Conservation (phyloP, 1,139 yeast species). For the Taphrina pruni region DNA sequence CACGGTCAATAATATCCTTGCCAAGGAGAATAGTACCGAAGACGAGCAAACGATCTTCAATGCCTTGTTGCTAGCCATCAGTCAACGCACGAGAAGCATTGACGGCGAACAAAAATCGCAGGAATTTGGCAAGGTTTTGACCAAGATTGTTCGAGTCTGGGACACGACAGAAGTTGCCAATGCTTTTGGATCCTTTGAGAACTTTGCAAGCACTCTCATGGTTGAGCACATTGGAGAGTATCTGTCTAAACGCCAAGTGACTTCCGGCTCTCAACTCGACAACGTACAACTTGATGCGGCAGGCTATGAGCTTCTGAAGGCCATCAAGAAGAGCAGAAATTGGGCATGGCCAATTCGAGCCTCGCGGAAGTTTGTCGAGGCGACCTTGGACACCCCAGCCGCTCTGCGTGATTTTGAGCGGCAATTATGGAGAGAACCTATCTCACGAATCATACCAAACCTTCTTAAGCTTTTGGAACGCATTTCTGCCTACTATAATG, state of each 20-base stretch:
- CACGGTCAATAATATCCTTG: constrained; percentile 38
- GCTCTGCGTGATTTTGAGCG: constrained; percentile 75
- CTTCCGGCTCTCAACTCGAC: constrained; percentile 73
- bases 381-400: constrained; percentile 81
- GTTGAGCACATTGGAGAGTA: constrained; percentile 91
- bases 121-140: constrained; percentile 83
- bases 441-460: constrained; percentile 89
- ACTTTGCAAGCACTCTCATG: constrained; percentile 98
- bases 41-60: constrained; percentile 40
- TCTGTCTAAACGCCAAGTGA: constrained; percentile 77
- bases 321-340: constrained; percentile 55
- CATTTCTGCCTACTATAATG: constrained; percentile 92
- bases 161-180: constrained; percentile 87
- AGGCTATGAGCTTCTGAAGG: constrained; percentile 75
- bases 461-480: constrained; percentile 84
- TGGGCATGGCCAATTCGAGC: constrained; percentile 83
- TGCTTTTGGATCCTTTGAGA: constrained; percentile 84
- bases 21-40: constrained; percentile 32
- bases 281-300: constrained; percentile 89
- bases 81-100: constrained; percentile 78
- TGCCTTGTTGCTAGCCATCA: constrained; percentile 82
- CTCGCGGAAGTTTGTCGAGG: constrained; percentile 90
- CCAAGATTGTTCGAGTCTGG: constrained; percentile 92
- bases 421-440: constrained; percentile 88
- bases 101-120: constrained; percentile 64